phyloP scores from a whole-genome alignment of 495 filamentous ascomycete genomes.

The Sordaria brevicollis region DNA sequence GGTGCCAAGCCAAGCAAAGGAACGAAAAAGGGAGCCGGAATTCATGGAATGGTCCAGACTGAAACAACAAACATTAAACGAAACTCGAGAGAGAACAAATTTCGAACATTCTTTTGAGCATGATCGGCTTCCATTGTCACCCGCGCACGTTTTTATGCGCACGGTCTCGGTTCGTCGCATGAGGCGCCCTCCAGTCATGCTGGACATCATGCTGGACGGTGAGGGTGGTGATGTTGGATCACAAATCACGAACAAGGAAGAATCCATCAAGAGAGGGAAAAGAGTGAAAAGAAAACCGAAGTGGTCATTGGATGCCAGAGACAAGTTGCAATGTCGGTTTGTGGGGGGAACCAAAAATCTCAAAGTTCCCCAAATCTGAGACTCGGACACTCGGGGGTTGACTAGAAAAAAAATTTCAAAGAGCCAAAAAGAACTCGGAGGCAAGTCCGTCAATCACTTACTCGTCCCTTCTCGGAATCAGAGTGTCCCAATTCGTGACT shows the following conservation, averaged over 20 bases:
- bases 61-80: background rate
- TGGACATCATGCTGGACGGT: background rate
- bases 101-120: background rate
- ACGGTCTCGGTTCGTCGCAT: background rate
- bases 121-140: background rate
- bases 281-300: too few relatives aligned
- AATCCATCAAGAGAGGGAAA: too few relatives aligned
- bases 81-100: background rate
- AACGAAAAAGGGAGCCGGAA: background rate
- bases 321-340: background rate
- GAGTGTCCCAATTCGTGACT: background rate
- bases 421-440: background rate
- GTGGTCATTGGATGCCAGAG: background rate
- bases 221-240: background rate
- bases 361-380: background rate
- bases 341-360: background rate
- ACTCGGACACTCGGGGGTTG: background rate
- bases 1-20: conserved; percentile 3
- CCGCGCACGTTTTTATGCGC: background rate
- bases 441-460: background rate
- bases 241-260: too few relatives aligned
- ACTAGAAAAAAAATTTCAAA: background rate
- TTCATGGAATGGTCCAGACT: background rate
- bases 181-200: background rate
- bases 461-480: background rate